Percentiles rank a stretch among this genome's conserved stretches.
Conservation (phyloP, 2,329 filamentous ascomycete genomes). For the Dichotomopilus funicola region DNA sequence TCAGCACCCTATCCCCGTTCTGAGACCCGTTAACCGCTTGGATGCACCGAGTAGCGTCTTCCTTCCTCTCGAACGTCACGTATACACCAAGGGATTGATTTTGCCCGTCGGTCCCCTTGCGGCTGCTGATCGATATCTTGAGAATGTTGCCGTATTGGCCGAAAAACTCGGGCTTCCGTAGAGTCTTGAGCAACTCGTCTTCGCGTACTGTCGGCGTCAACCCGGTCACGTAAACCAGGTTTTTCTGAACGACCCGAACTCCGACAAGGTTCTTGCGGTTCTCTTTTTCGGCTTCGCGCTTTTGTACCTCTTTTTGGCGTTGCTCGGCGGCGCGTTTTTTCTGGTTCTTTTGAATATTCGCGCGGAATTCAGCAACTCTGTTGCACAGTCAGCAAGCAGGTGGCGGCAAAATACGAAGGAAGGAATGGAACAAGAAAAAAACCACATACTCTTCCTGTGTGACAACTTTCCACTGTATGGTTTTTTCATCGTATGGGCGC, state of each 20-base stretch:
- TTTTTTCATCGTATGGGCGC: slow-evolving; percentile 91
- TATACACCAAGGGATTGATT: slow-evolving; percentile 93
- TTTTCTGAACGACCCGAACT: slow-evolving; percentile 94
- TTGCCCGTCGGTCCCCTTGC: slow-evolving; percentile 68
- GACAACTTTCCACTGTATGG: slow-evolving; percentile 93
- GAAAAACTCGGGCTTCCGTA: slow-evolving; percentile 89
- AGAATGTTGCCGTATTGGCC: slow-evolving; percentile 97
- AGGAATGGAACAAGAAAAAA: neutral
- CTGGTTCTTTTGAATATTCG: slow-evolving; percentile 79
- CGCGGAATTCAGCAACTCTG: slow-evolving; percentile 67
- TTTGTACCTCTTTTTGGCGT: slow-evolving; percentile 91
- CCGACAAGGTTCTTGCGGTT: slow-evolving; percentile 94
- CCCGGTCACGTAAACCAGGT: slow-evolving; percentile 95
- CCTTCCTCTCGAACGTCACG: slow-evolving; percentile 91
- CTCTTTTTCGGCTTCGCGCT: slow-evolving; percentile 90
- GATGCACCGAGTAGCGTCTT: slow-evolving; percentile 86
- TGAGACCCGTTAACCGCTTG: slow-evolving; percentile 84
- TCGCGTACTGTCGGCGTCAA: slow-evolving; percentile 87
- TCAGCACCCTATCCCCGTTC: slow-evolving; percentile 80
- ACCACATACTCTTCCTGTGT: slow-evolving; percentile 79
- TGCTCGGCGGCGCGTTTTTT: slow-evolving; percentile 80
- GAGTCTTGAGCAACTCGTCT: slow-evolving; percentile 82
- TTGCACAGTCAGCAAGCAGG: slow-evolving; percentile 23
- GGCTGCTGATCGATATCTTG: slow-evolving; percentile 97
- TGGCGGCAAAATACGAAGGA: neutral